phyloP scores from a whole-genome alignment of 1,284 basidiomycete genomes.

The Malassezia arunalokei region DNA sequence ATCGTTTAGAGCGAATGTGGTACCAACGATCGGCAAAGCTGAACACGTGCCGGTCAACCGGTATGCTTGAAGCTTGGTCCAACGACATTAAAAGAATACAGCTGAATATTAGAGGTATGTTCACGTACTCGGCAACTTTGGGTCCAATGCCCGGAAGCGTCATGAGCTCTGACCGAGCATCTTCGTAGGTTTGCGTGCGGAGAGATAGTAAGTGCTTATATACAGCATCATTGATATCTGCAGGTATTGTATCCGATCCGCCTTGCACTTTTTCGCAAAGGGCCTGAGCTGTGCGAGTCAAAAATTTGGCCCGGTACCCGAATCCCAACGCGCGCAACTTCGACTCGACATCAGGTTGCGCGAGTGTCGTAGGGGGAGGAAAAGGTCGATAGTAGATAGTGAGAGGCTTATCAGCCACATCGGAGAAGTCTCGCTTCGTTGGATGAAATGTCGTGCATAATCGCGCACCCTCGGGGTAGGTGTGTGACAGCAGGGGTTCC shows the following conservation, averaged over 20 bases:
- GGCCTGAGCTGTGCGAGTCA: constrained; percentile 69
- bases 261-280: constrained; percentile 50
- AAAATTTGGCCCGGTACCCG: constrained; percentile 84
- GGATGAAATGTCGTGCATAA: background rate
- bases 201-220: constrained; percentile 54
- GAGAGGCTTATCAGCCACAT: background rate
- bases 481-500: constrained; percentile 50
- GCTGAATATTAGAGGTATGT: constrained; percentile 53
- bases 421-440: background rate
- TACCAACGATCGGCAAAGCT: constrained; percentile 44
- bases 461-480: constrained; percentile 21
- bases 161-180: constrained; percentile 65
- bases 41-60: constrained; percentile 44
- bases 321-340: constrained; percentile 70
- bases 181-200: constrained; percentile 52
- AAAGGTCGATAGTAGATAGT: constrained; percentile 63
- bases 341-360: constrained; percentile 51
- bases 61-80: constrained; percentile 54
- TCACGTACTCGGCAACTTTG: constrained; percentile 51
- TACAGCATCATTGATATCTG: constrained; percentile 46
- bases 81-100: constrained; percentile 89
- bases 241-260: background rate
- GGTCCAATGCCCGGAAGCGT: constrained; percentile 75
- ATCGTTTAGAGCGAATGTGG: constrained; percentile 29
- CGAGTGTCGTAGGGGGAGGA: constrained; percentile 62